Evolutionary conservation across 1,139 yeast genomes (phyloP), one percentile per base, ranked within the genome.

Genomic region (Pichia sp.): DNA sequence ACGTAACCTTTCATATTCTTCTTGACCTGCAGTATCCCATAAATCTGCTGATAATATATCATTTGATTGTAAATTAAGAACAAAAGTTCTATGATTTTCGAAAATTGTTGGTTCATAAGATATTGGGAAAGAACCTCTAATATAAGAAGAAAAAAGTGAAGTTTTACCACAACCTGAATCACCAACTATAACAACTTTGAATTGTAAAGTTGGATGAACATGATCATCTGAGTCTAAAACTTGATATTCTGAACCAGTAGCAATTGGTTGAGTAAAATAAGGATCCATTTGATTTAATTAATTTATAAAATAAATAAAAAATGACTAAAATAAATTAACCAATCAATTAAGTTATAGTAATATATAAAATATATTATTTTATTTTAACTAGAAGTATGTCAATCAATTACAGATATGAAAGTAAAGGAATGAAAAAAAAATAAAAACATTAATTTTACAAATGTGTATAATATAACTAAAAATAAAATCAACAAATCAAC

Each of bases 111-210:
- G 96, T n/a, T 85, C 89, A 59, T 86, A 86, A 11, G 76, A 73
- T 39, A 73, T 73, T 2, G 96, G 96, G 40, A 59, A 59, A 52
- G 74, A 72, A 26, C 89, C 89, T 54, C 82, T 80, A 4, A 90
- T 78, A 60, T 86, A 92, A n/a, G 90, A 77, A 29, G 85, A 83
- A 49, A 90, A 66, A 51, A 90, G 66, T 54, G 95, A 85, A 0
- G 97, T 90, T 64, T 90, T 90, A 30, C 97, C 97, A 61, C 96
- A 86, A 12, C 94, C 95, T 54, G 95, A 95, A 62, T 90, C 97
- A 4, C 97, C 97, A 5, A 90, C 96, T 24, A 87, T 90, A 23
- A 89, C 92, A 26, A 86, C 66, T 58, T 86, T 85, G 64, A 79
- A 69, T 51, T 72, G 71, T 49, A 72, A 63, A 40, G 61, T 45